phyloP scores from a whole-genome alignment of 2,329 filamentous ascomycete species.

The Dissoconium aciculare region DNA sequence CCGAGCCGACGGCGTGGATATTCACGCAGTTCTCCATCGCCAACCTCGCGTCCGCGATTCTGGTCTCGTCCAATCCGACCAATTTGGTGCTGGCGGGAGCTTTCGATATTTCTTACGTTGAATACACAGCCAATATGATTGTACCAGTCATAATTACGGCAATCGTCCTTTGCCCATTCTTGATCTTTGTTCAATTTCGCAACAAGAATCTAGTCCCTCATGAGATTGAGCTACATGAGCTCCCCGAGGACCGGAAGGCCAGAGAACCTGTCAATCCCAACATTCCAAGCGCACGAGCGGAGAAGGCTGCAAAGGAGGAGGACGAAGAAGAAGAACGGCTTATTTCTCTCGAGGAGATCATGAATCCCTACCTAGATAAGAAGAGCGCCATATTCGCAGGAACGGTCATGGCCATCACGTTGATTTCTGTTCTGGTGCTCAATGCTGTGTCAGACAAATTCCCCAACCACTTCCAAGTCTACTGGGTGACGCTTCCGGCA shows the following conservation, averaged over 20 bases:
- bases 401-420: slow-evolving; percentile 49
- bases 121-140: slow-evolving; percentile 65
- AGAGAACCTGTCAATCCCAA: slow-evolving; percentile 55
- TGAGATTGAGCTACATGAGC: slow-evolving; percentile 52
- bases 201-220: slow-evolving; percentile 48
- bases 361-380: slow-evolving; percentile 76
- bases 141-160: slow-evolving; percentile 56
- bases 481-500: slow-evolving; percentile 54
- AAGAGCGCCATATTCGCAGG: slow-evolving; percentile 75
- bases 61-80: slow-evolving; percentile 65
- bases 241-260: slow-evolving; percentile 41
- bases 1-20: slow-evolving; percentile 58
- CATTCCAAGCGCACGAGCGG: slow-evolving; percentile 47
- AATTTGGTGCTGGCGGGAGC: slow-evolving; percentile 61
- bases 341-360: slow-evolving; percentile 47
- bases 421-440: slow-evolving; percentile 49
- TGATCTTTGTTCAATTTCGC: slow-evolving; percentile 55
- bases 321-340: slow-evolving; percentile 39
- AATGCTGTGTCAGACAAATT: slow-evolving; percentile 43
- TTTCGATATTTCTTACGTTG: slow-evolving; percentile 55
- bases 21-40: slow-evolving; percentile 56
- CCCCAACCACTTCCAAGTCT: slow-evolving; percentile 43
- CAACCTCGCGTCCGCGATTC: slow-evolving; percentile 59
- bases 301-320: slow-evolving; percentile 36
- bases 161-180: slow-evolving; percentile 52